Percentiles rank a stretch among this genome's conserved stretches.
phyloP scores from a whole-genome alignment of 768 basidiomycete genomes.

The Leccinum boreale region DNA sequence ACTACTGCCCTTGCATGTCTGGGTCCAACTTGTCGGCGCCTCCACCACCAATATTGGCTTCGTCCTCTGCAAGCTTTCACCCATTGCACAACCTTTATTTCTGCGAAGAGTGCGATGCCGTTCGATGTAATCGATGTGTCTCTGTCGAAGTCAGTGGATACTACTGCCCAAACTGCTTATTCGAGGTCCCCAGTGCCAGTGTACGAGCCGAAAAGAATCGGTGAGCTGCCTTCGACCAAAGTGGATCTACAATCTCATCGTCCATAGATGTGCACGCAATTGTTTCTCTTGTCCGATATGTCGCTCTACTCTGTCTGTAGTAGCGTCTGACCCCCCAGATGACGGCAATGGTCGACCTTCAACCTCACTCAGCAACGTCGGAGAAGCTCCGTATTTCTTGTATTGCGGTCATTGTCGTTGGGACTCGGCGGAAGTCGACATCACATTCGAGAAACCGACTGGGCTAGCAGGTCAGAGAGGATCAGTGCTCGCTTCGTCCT shows the following conservation, averaged over 20 bases:
- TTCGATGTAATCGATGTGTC: constrained; percentile 91
- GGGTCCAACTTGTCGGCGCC: constrained; percentile 40
- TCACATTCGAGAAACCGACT: constrained; percentile 95
- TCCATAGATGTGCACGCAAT: constrained; percentile 87
- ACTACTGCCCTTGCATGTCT: constrained; percentile 76
- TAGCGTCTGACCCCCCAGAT: constrained; percentile 81
- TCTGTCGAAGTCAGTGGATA: constrained; percentile 93
- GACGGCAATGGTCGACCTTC: constrained; percentile 52
- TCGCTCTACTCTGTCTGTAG: constrained; percentile 83
- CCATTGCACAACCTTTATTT: constrained; percentile 86
- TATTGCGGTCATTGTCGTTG: constrained; percentile 92
- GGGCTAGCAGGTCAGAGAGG: constrained; percentile 80
- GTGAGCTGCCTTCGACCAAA: constrained; percentile 37
- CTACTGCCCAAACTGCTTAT: constrained; percentile 97
- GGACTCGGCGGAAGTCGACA: constrained; percentile 89
- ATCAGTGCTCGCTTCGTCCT: background rate
- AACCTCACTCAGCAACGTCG: constrained; percentile 55
- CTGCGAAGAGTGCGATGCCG: constrained; percentile 97
- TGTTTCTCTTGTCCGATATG: constrained; percentile 97
- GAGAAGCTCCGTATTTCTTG: constrained; percentile 87
- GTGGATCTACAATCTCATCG: background rate
- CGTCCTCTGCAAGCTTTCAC: constrained; percentile 81
- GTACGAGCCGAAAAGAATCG: constrained; percentile 98
- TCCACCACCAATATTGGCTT: constrained; percentile 72
- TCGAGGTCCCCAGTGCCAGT: constrained; percentile 97